These are phyloP conservation scores for Cantharellus cinnabarinus DNA, from an alignment of 768 basidiomycete species.

Conservation along the genomic window DNA sequence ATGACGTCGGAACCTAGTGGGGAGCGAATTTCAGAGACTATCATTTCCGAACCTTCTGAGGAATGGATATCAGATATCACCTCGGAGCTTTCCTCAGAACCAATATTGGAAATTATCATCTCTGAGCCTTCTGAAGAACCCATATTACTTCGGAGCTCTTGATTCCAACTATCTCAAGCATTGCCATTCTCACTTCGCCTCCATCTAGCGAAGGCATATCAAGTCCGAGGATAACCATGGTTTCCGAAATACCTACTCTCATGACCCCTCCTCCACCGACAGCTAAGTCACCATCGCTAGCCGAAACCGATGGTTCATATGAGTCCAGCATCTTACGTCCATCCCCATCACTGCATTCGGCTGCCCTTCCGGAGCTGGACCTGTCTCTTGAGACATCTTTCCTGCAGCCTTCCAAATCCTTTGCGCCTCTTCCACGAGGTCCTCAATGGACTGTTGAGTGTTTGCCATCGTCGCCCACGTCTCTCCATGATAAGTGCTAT, in stretches of 20 bases:
- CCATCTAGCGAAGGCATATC: not conserved
- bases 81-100: no score
- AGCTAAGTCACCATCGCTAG: conserved; percentile 30
- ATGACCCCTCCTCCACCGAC: conserved; percentile 20
- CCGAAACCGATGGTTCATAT: conserved; percentile 46
- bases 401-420: conserved; percentile 28
- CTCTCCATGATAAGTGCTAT: not conserved
- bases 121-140: no score
- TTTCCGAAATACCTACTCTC: conserved; percentile 10
- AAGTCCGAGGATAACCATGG: not conserved
- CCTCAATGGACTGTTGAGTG: conserved; percentile 20
- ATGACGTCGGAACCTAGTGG: no score
- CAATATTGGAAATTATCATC: no score
- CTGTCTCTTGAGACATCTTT: conserved; percentile 55
- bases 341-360: conserved; percentile 32
- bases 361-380: conserved; percentile 38
- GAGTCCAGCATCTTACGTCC: conserved; percentile 58
- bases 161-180: not conserved
- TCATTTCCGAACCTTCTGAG: no score
- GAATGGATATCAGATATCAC: no score
- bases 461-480: conserved; percentile 17
- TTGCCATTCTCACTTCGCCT: not conserved
- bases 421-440: conserved; percentile 11
- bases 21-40: no score
- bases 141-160: no score